Base-by-base conservation (phyloP, 306 rosid species). In the Echinosophora koreensis region DNA sequence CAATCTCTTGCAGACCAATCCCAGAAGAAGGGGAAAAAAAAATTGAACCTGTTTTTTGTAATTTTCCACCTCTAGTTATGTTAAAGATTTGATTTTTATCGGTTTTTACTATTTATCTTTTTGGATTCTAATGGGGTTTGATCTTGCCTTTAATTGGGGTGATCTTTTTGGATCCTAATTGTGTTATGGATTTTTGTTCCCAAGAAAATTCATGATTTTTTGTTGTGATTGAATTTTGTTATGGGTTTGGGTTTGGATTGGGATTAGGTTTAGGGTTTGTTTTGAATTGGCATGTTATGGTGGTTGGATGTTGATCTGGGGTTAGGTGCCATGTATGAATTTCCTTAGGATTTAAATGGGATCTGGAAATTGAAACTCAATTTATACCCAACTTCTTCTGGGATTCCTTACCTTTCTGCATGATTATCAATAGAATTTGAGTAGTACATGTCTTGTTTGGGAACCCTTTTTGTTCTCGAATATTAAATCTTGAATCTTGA, bases 201-300 rank as follows among this genome's bases (percentile, higher is more conserved):
- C 11, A 0, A 14, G 2, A 8, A 30, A 17, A 34, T 35, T 38
- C 46, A 28, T 67, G 35, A 60, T 8, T 18, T 59, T 12, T 59
- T 16, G 4, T 44, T 14, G n/a, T 76, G 71, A 54, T 69, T 63
- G 47, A 6, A 57, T 42, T 14, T 55, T 68, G 17, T 37, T 34
- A 47, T n/a, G 72, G 80, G 66, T 27, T 77, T 51, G 74, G 73
- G 65, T 77, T 80, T 58, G 73, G 68, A 71, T 80, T 58, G 78
- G 84, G 84, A 78, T 77, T 85, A 47, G 77, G 70, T 77, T 52
- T 79, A 60, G 82, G 85, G 77, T 79, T 70, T 81, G 55, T 17
- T 68, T 65, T 69, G 27, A 64, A 64, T 84, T 86, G 41, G 41
- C 41, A 37, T 73, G 76, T 15, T 42, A n/a, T 66, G 58, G 2